Evolutionary conservation across 495 filamentous ascomycete genomes (phyloP), one percentile per base, ranked within the genome.

Genomic region (Pseudoneurospora amorphoporcata): DNA sequence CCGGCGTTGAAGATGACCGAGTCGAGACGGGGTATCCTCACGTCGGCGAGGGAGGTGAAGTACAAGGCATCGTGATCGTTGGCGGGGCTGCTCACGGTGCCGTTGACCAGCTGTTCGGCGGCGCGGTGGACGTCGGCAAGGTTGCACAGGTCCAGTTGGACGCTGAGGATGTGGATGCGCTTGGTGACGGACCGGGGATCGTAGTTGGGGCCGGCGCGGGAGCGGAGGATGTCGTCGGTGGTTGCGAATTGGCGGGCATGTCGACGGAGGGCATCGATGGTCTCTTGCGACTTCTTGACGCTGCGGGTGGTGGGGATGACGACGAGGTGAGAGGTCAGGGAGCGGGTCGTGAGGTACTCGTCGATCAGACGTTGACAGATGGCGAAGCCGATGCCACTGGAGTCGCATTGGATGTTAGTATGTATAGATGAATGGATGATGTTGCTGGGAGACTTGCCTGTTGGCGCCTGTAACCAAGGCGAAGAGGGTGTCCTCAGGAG

Each of bases 291-390:
- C 79, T 94, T 94, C 39, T 80, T 77, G 35, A 79, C 75, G 72
- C 86, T 85, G 68, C 91, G 89, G 17, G 91, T 92, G 5, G 90
- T 91, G 42, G 89, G 81, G 76, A 93, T 88, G 39, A 93, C 82
- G 75, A 89, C 81, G 41, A 93, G 85, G 75, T 87, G 88, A 70
- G 90, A 84, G 38, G 86, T 83, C 35, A 86, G 81, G 35, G 91
- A 87, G 71, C 88, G 89, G 12, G 87, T 88, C 69, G 80, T 81
- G 71, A 97, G 87, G 87, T 97, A 98, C 78, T 97, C 94, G 83
- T 97, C 91, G 73, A 95, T 94, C 19, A 98, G 86, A 72, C 96
- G 94, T 73, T 89, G 87, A 76, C 92, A 93, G 71, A 92, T 95
- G 69, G 91, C 89, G 75, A 93, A 93, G 45, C 95, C 95, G 72